phyloP scores from a whole-genome alignment of 306 rosid genomes.

The Prunus kanzakura region DNA sequence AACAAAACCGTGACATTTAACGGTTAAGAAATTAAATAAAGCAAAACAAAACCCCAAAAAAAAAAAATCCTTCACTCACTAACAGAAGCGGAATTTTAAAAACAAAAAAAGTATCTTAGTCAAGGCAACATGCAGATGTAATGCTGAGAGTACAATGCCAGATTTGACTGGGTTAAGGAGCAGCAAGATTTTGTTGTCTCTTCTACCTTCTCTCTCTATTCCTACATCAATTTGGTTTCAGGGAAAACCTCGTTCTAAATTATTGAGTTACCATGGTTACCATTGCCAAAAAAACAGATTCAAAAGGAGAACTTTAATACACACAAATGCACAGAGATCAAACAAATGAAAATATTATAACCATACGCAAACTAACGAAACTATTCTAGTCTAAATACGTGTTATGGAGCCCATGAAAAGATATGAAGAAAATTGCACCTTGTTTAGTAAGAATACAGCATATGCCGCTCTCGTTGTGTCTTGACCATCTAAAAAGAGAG shows the following conservation, averaged over 20 bases:
- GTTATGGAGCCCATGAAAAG: neutral
- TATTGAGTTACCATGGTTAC: neutral
- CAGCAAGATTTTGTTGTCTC: neutral
- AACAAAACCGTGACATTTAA: neutral
- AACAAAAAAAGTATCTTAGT: neutral
- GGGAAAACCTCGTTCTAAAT: neutral
- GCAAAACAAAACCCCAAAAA: neutral
- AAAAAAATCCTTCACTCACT: neutral
- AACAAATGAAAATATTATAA: neutral
- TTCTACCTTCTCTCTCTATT: neutral
- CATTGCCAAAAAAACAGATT: neutral
- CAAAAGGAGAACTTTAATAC: neutral
- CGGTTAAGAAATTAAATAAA: neutral
- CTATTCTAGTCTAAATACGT: neutral
- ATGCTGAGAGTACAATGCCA: neutral
- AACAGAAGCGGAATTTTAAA: neutral
- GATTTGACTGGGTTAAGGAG: neutral
- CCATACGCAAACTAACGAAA: neutral
- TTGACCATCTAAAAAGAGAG: slow-evolving; percentile 90
- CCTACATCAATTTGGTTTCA: neutral
- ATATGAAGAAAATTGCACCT: slow-evolving; percentile 47
- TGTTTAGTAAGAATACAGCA: slow-evolving; percentile 87
- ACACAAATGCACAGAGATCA: neutral
- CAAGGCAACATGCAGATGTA: neutral
- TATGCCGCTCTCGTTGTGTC: slow-evolving; percentile 95